Conservation (phyloP, 805 yeast species). For the Candida awuae region DNA sequence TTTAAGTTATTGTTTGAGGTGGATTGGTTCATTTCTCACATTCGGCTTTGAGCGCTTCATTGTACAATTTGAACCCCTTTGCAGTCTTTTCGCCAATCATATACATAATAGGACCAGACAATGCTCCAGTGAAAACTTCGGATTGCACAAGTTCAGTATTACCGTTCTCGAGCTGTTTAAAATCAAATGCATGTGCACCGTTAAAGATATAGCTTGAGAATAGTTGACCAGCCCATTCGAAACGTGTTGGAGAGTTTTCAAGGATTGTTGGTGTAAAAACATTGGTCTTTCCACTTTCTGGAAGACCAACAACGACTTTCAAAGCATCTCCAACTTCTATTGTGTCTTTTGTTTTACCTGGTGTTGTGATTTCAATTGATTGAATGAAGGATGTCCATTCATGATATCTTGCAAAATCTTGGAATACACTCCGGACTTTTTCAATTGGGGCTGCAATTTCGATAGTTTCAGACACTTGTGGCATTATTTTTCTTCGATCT, state of each 20-base stretch:
- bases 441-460: background rate
- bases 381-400: background rate
- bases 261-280: background rate
- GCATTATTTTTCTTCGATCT: no score
- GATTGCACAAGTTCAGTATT: slow-evolving; percentile 1
- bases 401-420: background rate
- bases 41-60: slow-evolving; percentile 2
- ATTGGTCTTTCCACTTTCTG: background rate
- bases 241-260: background rate
- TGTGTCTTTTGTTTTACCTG: background rate
- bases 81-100: background rate
- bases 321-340: background rate
- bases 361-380: background rate
- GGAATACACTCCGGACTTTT: background rate
- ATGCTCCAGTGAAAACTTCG: background rate
- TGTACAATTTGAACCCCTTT: background rate
- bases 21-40: no score
- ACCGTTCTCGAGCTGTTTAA: background rate
- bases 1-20: no score
- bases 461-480: background rate
- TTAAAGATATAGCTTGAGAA: background rate
- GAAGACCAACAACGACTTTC: background rate
- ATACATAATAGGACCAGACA: background rate
- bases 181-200: slow-evolving; percentile 1
- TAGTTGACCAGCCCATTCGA: background rate